Conservation (phyloP, 2,329 filamentous ascomycete genomes). For the Claviceps capensis region DNA sequence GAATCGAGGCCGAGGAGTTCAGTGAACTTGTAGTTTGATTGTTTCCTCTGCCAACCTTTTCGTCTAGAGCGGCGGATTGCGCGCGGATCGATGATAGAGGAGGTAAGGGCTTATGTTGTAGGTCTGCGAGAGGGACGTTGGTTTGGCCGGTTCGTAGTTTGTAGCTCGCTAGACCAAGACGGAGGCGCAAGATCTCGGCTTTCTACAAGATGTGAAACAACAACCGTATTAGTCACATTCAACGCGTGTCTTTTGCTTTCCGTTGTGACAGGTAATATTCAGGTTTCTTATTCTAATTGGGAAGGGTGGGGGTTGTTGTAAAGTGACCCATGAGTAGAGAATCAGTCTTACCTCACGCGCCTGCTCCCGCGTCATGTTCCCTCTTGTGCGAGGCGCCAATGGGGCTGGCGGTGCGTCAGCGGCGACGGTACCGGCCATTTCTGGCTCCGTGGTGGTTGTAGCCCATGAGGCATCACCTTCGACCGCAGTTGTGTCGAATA, state of each 20-base stretch:
- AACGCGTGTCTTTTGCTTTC: not conserved
- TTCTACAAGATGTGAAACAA: constrained; percentile 25
- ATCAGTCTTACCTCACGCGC: constrained; percentile 30
- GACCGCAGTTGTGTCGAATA: constrained; percentile 34
- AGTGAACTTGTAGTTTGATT: not conserved
- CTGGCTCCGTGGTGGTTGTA: constrained; percentile 36
- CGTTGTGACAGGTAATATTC: not conserved
- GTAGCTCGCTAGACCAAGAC: constrained; percentile 60
- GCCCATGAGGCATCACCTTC: constrained; percentile 36
- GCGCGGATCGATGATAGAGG: constrained; percentile 12
- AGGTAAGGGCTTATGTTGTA: constrained; percentile 29
- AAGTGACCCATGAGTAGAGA: not conserved
- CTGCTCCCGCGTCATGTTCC: constrained; percentile 35
- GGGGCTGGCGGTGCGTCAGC: constrained; percentile 3
- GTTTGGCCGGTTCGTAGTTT: constrained; percentile 64
- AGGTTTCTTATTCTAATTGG: not conserved
- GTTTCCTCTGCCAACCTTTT: not conserved
- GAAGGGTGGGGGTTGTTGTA: not conserved
- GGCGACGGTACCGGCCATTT: constrained; percentile 12
- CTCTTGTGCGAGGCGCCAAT: constrained; percentile 3
- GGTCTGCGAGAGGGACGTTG: constrained; percentile 46
- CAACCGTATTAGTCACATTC: constrained; percentile 3
- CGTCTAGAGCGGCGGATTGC: constrained; percentile 10
- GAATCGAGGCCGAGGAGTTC: not conserved
- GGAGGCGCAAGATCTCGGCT: constrained; percentile 51